These are phyloP conservation scores for Oleoguttula mirabilis DNA, from an alignment of 495 filamentous ascomycete species.

Conservation along the genomic window DNA sequence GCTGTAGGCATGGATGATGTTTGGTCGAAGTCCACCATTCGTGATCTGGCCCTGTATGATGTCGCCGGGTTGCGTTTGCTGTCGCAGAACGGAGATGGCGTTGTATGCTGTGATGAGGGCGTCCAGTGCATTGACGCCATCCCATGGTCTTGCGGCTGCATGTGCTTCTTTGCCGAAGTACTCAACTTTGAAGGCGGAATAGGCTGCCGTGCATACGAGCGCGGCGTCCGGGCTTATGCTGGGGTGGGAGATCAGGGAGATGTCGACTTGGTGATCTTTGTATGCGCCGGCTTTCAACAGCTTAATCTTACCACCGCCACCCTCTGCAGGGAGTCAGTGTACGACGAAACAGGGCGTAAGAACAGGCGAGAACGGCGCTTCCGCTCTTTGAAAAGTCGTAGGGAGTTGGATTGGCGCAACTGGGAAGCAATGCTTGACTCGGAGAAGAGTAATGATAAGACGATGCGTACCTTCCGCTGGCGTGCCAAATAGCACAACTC, in stretches of 20 bases:
- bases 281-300: conserved; percentile 53
- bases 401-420: too few species aligned
- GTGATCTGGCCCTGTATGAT: conserved; percentile 48
- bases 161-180: conserved; percentile 43
- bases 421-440: too few species aligned
- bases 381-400: too few species aligned
- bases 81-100: conserved; percentile 46
- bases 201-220: conserved; percentile 40
- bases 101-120: conserved; percentile 52
- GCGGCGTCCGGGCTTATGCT: conserved; percentile 33
- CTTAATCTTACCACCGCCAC: conserved; percentile 56
- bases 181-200: conserved; percentile 36
- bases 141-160: conserved; percentile 53
- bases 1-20: conserved; percentile 49
- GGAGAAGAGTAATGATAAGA: too few species aligned
- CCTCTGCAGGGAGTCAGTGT: too few species aligned
- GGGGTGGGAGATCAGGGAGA: conserved; percentile 50
- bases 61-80: conserved; percentile 51
- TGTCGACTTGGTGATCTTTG: conserved; percentile 41
- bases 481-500: conserved; percentile 53
- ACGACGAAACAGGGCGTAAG: too few species aligned
- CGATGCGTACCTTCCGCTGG: conserved; percentile 50
- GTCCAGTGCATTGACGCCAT: conserved; percentile 52
- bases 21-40: conserved; percentile 46
- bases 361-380: too few species aligned